Evolutionary conservation across 768 basidiomycete genomes (phyloP), one percentile per base, ranked within the genome.

Genomic region (Cantharellus anzutake): DNA sequence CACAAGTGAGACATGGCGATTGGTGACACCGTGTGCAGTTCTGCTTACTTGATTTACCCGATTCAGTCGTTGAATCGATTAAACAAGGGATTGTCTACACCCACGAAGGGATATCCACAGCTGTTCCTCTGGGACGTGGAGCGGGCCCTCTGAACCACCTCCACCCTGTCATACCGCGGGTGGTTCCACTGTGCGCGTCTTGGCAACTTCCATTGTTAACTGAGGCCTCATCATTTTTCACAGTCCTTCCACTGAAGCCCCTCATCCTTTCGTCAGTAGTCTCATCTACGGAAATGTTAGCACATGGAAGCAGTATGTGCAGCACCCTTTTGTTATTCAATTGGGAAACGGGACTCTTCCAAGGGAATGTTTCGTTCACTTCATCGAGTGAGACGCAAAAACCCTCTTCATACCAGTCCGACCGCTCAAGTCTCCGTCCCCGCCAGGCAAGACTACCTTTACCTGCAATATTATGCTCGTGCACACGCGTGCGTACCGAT

Each of bases 111-210:
- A 92, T 96, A 38, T 75, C 77, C 51, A 77, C 80, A 0, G 84
- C 89, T 0, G 70, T 72, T 42, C 69, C 77, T 0, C 76, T 92
- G 3, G 92, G 90, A 0, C 68, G 72, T 5, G 91, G 92, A 0
- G 73, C 82, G 59, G 91, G 91, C 0, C 92, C 92, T 2, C 74
- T 97, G 20, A 90, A 97, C 69, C 91, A 97, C 67, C 72, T 86
- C 58, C 86, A 90, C 66, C 73, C 79, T 0, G 72, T 81, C 11
- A 66, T 72, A 1, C 70, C 63, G 3, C 71, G 75, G 0, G 63
- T 73, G 1, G 69, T 94, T 16, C 78, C 80, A 0, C 70, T 70
- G 81, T 81, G 66, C 64, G 88, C 76, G 55, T 59, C 14, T 20
- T 7, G 3, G 42, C 35, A 5, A 55, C 42, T 37, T 34, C 38